Evolutionary conservation across 2,329 filamentous ascomycete genomes (phyloP).

Genomic region (Cladosporium cucumerinum): DNA sequence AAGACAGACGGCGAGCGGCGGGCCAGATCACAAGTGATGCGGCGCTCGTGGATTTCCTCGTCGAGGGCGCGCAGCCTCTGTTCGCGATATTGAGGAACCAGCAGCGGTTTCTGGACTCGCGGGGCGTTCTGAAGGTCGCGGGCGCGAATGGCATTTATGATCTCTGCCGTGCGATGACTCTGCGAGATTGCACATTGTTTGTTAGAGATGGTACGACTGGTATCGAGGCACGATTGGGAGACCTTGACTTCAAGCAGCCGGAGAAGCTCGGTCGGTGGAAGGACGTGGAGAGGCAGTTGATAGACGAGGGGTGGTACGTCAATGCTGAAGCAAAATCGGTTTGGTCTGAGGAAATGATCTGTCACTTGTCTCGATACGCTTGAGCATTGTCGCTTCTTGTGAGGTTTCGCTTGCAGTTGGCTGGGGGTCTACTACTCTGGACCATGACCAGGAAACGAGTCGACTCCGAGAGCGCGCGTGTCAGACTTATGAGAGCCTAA

Average conservation of each 20-base stretch:
- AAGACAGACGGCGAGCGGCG: slow-evolving; percentile 26
- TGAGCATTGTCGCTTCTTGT: not conserved
- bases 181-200: slow-evolving; percentile 48
- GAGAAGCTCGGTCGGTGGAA: slow-evolving; percentile 43
- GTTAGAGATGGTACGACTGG: slow-evolving; percentile 27
- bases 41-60: slow-evolving; percentile 28
- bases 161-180: slow-evolving; percentile 44
- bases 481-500: not conserved
- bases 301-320: slow-evolving; percentile 42
- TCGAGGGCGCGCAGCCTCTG: slow-evolving; percentile 34
- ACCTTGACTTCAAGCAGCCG: slow-evolving; percentile 46
- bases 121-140: slow-evolving; percentile 31
- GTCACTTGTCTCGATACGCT: slow-evolving; percentile 3
- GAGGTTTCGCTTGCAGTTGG: no score
- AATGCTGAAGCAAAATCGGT: slow-evolving; percentile 25
- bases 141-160: slow-evolving; percentile 18
- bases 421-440: no score
- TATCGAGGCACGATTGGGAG: slow-evolving; percentile 43
- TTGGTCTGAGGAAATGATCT: slow-evolving; percentile 12
- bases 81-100: slow-evolving; percentile 37
- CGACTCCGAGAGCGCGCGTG: not conserved
- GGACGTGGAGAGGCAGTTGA: slow-evolving; percentile 39
- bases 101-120: slow-evolving; percentile 39
- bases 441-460: not conserved
- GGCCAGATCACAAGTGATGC: slow-evolving; percentile 25